A percentile compares a stretch with the other conserved stretches of the same genome.
Evolutionary conservation across 345 rosid species (phyloP).

Genomic region (Syzygium grande): DNA sequence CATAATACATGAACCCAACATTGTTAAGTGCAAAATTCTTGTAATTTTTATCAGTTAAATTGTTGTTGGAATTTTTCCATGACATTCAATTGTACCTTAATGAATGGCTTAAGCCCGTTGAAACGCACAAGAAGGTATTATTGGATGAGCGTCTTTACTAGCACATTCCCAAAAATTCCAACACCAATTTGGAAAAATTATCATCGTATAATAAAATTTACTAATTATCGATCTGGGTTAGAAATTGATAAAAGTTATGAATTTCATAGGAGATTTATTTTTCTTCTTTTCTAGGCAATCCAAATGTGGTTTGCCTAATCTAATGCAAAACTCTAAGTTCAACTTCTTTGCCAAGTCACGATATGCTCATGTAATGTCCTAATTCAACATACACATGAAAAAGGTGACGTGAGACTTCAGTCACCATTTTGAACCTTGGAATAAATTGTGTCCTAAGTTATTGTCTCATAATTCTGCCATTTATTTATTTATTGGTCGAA

Average conservation of each 20-base stretch:
- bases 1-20: not conserved
- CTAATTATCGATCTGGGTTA: not conserved
- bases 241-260: not conserved
- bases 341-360: not conserved
- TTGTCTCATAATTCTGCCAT: not conserved
- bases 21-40: not conserved
- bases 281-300: not conserved
- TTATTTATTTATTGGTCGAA: not conserved
- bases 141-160: not conserved
- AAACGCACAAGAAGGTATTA: not conserved
- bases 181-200: not conserved
- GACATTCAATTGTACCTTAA: not conserved
- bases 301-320: not conserved
- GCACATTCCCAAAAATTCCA: not conserved
- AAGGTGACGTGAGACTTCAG: not conserved
- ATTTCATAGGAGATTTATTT: not conserved
- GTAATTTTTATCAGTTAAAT: not conserved
- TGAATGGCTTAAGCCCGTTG: not conserved
- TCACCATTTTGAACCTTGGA: not conserved
- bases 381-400: not conserved
- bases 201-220: fast-evolving
- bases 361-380: not conserved
- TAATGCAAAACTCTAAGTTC: not conserved
- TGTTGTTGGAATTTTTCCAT: not conserved
- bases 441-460: not conserved